A percentile compares a stretch with the other conserved stretches of the same genome.
Conservation (phyloP, 306 rosid species). For the Cicer arietinum region DNA sequence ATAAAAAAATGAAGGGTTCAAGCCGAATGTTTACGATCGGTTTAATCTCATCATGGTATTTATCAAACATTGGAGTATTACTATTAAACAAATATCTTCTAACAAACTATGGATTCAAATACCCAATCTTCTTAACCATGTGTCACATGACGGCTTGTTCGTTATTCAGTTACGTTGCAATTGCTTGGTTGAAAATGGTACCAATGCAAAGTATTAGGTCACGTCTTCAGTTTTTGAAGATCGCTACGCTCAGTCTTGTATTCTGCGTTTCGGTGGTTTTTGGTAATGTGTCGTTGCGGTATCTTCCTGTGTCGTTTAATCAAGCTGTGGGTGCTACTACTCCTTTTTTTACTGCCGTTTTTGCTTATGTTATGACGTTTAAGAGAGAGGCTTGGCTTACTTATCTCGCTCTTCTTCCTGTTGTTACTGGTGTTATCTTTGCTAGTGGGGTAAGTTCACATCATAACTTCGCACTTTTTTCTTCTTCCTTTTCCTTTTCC, state of each 20-base stretch:
- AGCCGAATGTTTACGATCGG: conserved; percentile 87
- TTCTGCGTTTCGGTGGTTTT: conserved; percentile 96
- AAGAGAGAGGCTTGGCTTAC: conserved; percentile 98
- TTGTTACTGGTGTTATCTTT: conserved; percentile 90
- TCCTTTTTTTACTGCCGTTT: conserved; percentile 94
- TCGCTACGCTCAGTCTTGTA: conserved; percentile 77
- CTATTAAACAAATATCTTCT: conserved; percentile 91
- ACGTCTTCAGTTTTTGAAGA: conserved; percentile 85
- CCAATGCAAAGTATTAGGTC: conserved; percentile 96
- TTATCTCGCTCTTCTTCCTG: conserved; percentile 87
- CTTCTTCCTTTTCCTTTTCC: too few species aligned
- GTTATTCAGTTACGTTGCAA: conserved; percentile 85
- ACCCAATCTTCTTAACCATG: conserved; percentile 99
- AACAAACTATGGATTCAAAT: conserved; percentile 95
- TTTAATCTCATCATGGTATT: conserved; percentile 83
- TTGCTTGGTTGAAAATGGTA: conserved; percentile 94
- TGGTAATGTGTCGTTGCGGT: conserved; percentile 89
- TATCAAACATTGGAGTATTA: conserved; percentile 95
- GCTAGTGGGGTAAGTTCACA: conserved; percentile 85
- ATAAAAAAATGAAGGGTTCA: conserved; percentile 59
- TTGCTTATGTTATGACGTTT: conserved; percentile 86
- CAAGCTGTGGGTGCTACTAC: conserved; percentile 98
- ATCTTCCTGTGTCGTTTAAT: conserved; percentile 88
- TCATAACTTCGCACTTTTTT: not conserved
- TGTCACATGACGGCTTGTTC: conserved; percentile 99